Conservation (phyloP, 305 asterid genomes). For the Striga hermonthica region DNA sequence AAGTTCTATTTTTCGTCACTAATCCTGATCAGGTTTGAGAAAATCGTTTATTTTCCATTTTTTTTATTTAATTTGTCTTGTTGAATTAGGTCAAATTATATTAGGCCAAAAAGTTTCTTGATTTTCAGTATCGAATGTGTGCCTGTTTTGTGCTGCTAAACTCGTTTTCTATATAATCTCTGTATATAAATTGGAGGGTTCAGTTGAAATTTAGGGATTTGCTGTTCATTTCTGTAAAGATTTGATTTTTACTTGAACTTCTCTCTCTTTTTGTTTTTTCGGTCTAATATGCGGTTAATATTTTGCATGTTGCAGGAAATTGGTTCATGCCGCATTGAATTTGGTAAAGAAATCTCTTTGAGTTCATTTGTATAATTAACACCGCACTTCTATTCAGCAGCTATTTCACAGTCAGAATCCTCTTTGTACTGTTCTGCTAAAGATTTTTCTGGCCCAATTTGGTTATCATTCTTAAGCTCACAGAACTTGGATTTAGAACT, state of each 20-base stretch:
- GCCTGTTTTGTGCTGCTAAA: background rate
- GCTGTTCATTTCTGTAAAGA: background rate
- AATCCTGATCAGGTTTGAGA: background rate
- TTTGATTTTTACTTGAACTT: constrained; percentile 6
- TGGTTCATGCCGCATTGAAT: background rate
- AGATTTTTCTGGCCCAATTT: background rate
- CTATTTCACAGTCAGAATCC: background rate
- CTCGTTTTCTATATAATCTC: constrained; percentile 4
- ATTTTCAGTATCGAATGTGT: background rate
- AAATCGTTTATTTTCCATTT: background rate
- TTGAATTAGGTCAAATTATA: background rate
- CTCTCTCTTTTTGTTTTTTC: background rate
- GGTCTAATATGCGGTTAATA: constrained; percentile 6
- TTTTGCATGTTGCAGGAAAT: constrained; percentile 40
- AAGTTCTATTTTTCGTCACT: constrained; percentile 6
- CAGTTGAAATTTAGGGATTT: constrained; percentile 36
- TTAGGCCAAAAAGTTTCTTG: background rate
- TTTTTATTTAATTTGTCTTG: background rate
- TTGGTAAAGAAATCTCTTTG: constrained; percentile 14
- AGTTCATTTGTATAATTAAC: background rate
- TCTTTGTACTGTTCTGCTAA: background rate
- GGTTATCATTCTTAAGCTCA: constrained; percentile 2
- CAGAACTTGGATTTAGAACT: constrained; percentile 5
- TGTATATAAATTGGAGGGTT: constrained; percentile 28
- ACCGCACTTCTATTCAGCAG: background rate